Conservation (phyloP, 2,329 filamentous ascomycete genomes). For the Bipolaris cookei region DNA sequence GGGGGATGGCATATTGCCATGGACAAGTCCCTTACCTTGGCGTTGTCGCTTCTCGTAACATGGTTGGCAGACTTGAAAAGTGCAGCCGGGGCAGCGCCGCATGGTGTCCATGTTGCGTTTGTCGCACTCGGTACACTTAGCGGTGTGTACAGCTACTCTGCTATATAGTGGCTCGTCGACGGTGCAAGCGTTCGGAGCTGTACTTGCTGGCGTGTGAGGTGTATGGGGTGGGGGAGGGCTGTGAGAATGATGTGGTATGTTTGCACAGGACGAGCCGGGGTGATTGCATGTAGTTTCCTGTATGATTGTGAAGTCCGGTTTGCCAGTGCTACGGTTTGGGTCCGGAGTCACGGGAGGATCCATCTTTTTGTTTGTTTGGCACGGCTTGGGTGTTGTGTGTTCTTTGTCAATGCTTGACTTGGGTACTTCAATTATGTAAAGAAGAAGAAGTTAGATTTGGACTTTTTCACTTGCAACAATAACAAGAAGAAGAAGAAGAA, state of each 20-base stretch:
- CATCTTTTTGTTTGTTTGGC: neutral
- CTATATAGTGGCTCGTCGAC: slow-evolving; percentile 30
- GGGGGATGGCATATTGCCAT: slow-evolving; percentile 30
- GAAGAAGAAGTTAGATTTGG: neutral
- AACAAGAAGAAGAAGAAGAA: neutral
- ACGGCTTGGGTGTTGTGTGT: neutral
- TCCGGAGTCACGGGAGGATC: slow-evolving; percentile 4
- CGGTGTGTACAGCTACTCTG: slow-evolving; percentile 40
- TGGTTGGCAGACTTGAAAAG: slow-evolving; percentile 42
- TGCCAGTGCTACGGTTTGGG: neutral
- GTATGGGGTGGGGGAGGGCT: slow-evolving; percentile 8
- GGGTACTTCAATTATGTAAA: neutral
- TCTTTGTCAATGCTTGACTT: neutral
- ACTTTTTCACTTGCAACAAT: neutral
- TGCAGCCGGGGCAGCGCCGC: slow-evolving; percentile 44
- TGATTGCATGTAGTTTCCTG: neutral
- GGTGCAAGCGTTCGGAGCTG: slow-evolving; percentile 17
- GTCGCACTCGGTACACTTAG: slow-evolving; percentile 49
- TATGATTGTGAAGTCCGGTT: neutral
- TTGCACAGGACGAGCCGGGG: neutral
- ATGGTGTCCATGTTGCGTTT: slow-evolving; percentile 40
- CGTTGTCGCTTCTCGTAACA: slow-evolving; percentile 30
- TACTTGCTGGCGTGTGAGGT: slow-evolving; percentile 20
- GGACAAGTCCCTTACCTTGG: slow-evolving; percentile 24
- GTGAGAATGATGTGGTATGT: slow-evolving; percentile 3